Evolutionary conservation across 163 green algal genomes (phyloP).

Genomic region (Scenedesmus sp.): DNA sequence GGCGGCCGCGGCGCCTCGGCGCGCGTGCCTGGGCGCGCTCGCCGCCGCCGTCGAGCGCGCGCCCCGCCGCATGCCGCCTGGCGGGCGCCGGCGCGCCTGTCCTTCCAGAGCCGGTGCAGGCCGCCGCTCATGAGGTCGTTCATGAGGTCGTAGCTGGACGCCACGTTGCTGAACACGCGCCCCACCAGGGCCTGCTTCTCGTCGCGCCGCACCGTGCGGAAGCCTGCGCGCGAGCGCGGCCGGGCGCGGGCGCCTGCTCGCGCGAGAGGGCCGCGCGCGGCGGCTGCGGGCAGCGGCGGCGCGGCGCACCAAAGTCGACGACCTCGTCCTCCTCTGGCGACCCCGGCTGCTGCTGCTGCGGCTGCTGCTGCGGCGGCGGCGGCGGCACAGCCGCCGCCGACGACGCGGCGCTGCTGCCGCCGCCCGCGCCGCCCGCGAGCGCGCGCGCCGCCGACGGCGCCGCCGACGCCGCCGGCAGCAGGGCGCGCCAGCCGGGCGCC

Average conservation of each 20-base stretch:
- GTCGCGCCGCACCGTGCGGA: slow-evolving; percentile 67
- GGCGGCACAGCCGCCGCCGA: too few species aligned
- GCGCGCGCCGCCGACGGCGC: too few species aligned
- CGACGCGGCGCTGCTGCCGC: too few species aligned
- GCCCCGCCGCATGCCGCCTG: too few species aligned
- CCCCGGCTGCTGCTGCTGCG: slow-evolving; percentile 7
- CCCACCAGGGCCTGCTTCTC: slow-evolving; percentile 87
- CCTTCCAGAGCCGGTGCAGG: slow-evolving; percentile 90
- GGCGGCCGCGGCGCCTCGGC: too few species aligned
- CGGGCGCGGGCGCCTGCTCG: background rate
- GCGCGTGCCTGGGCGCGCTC: too few species aligned
- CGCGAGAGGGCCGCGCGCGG: too few species aligned
- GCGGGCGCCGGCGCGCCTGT: slow-evolving; percentile 43
- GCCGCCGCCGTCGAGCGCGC: too few species aligned
- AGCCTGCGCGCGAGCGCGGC: slow-evolving; percentile 56
- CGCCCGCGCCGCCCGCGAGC: too few species aligned
- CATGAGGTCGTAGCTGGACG: slow-evolving; percentile 97
- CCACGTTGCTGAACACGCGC: slow-evolving; percentile 94
- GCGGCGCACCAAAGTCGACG: slow-evolving; percentile 37
- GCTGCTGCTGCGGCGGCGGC: background rate
- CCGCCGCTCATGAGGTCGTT: slow-evolving; percentile 99
- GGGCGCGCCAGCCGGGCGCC: too few species aligned
- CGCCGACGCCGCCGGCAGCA: too few species aligned
- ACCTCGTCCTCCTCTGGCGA: background rate
- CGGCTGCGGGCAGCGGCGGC: background rate